Evolutionary conservation across 148 eudicot genomes (phyloP).

Genomic region (Euryodendron excelsum): DNA sequence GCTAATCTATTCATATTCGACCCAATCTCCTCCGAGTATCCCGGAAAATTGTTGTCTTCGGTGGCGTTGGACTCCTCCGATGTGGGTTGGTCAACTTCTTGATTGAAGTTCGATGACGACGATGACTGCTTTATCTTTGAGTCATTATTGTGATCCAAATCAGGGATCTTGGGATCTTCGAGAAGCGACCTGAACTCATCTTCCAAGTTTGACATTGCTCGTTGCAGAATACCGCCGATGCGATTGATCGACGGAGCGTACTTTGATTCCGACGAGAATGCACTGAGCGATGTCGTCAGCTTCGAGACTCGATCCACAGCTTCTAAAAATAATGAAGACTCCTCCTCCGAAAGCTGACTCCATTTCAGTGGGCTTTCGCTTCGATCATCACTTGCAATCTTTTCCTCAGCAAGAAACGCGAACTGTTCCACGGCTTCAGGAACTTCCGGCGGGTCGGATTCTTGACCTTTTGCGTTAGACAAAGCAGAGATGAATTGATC

Average conservation of each 20-base stretch:
- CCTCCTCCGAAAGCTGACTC: conserved; percentile 24
- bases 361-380: conserved; percentile 25
- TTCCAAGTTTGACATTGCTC: conserved; percentile 46
- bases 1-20: conserved; percentile 20
- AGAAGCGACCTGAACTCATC: conserved; percentile 43
- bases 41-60: conserved; percentile 25
- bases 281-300: conserved; percentile 17
- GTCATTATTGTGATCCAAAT: conserved; percentile 1
- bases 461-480: not conserved
- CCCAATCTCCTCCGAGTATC: conserved; percentile 35
- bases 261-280: conserved; percentile 23
- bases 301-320: conserved; percentile 28
- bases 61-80: conserved; percentile 3
- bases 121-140: conserved; percentile 21
- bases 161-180: conserved; percentile 20
- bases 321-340: conserved; percentile 21
- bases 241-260: conserved; percentile 34
- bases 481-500: conserved; percentile 30
- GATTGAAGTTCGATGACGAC: conserved; percentile 6
- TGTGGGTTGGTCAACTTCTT: conserved; percentile 10
- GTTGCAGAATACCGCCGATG: conserved; percentile 36
- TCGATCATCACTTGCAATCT: conserved; percentile 31
- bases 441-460: conserved; percentile 27
- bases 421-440: conserved; percentile 34
- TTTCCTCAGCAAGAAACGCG: conserved; percentile 31